These are phyloP conservation scores for Tylopilus subfusipes DNA, from an alignment of 768 basidiomycete species.

Conservation along the genomic window DNA sequence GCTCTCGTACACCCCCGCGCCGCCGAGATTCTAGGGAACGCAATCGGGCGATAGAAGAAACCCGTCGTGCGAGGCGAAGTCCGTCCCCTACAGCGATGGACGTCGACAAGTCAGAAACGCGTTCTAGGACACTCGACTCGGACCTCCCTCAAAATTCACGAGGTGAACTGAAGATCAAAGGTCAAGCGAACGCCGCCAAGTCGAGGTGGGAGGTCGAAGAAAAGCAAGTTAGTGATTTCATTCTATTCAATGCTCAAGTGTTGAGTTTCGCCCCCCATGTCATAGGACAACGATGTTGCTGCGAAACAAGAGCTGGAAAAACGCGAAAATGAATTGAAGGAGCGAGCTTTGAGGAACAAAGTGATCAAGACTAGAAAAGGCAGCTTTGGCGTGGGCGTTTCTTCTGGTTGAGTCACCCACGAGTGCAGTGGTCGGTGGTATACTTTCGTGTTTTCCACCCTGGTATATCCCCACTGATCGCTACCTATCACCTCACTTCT, in stretches of 20 bases:
- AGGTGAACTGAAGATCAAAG: constrained; percentile 72
- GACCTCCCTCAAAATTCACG: constrained; percentile 31
- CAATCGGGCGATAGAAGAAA: constrained; percentile 13
- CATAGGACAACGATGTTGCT: constrained; percentile 15
- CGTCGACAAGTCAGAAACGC: constrained; percentile 23
- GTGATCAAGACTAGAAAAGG: constrained; percentile 69
- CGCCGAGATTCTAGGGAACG: constrained; percentile 32
- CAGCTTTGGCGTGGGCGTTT: constrained; percentile 23
- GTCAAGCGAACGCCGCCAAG: constrained; percentile 56
- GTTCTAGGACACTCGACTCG: constrained; percentile 24
- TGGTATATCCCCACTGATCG: constrained; percentile 22
- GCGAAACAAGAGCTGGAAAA: constrained; percentile 52
- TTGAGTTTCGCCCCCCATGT: constrained; percentile 16
- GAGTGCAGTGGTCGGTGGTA: constrained; percentile 16
- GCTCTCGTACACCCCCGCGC: constrained; percentile 34
- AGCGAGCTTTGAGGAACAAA: constrained; percentile 78
- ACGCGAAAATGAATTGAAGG: constrained; percentile 78
- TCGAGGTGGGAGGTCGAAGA: constrained; percentile 51
- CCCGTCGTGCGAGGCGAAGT: constrained; percentile 26
- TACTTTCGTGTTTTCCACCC: constrained; percentile 15
- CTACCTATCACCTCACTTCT: constrained; percentile 14
- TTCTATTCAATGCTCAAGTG: constrained; percentile 1
- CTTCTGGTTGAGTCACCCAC: constrained; percentile 19
- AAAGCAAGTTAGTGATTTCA: constrained; percentile 19
- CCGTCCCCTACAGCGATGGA: constrained; percentile 24